These are phyloP conservation scores for Physocladia obscura DNA, from an alignment of 192 early-diverging fungal genomes.

Conservation along the genomic window DNA sequence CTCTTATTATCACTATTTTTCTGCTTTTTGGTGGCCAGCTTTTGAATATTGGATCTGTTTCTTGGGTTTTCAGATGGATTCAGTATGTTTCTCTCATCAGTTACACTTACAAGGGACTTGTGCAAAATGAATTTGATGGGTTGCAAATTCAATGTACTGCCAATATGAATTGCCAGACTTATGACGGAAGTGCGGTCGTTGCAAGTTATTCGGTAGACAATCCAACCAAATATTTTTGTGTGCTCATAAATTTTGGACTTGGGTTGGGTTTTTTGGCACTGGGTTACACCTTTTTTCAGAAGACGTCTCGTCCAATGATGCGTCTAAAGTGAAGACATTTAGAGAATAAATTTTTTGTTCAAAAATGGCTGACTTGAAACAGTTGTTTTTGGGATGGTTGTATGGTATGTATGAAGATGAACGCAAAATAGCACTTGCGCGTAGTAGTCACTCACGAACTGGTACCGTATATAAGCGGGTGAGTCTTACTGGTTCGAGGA, in stretches of 20 bases:
- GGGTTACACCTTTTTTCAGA: slow-evolving; percentile 29
- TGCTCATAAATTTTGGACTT: slow-evolving; percentile 30
- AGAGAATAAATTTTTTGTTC: too few relatives aligned
- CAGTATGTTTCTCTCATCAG: slow-evolving; percentile 45
- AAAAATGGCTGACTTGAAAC: too few relatives aligned
- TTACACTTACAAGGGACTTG: slow-evolving; percentile 46
- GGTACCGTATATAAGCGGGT: slow-evolving; percentile 22
- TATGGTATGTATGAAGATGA: slow-evolving; percentile 25
- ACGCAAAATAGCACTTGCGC: background rate
- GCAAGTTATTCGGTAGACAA: background rate
- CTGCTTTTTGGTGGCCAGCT: slow-evolving; percentile 49
- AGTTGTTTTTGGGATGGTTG: too few relatives aligned
- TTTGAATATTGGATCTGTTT: slow-evolving; percentile 37
- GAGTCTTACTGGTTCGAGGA: background rate
- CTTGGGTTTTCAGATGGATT: slow-evolving; percentile 39
- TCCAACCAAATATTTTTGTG: slow-evolving; percentile 27
- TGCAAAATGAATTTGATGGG: slow-evolving; percentile 51
- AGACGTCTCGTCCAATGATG: slow-evolving; percentile 24
- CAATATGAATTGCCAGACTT: slow-evolving; percentile 13
- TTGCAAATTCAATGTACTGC: slow-evolving; percentile 32
- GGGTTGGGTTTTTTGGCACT: slow-evolving; percentile 15
- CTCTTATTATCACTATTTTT: slow-evolving; percentile 45
- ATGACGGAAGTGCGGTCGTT: slow-evolving; percentile 21
- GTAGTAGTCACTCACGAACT: background rate
- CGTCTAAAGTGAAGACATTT: slow-evolving; percentile 35